phyloP scores from a whole-genome alignment of 2,329 filamentous ascomycete species.

The Fusarium brevicatenulatum region DNA sequence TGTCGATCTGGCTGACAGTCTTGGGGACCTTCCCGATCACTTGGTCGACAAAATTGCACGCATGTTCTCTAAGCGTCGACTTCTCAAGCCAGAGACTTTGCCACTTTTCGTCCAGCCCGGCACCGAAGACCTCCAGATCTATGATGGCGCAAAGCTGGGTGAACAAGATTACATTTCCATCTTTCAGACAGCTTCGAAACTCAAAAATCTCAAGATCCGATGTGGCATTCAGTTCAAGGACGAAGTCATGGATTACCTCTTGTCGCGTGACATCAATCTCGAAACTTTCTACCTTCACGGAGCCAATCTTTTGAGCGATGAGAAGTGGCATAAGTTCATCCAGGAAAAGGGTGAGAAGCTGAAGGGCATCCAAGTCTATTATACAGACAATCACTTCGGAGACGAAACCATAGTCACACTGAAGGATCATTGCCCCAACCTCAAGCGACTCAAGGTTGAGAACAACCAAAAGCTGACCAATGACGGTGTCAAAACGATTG shows the following conservation, averaged over 20 bases:
- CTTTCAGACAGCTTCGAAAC: conserved; percentile 76
- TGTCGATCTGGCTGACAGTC: conserved; percentile 68
- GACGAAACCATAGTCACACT: conserved; percentile 75
- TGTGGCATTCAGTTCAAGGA: conserved; percentile 96
- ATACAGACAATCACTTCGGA: conserved; percentile 83
- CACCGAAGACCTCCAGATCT: conserved; percentile 63
- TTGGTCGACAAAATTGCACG: conserved; percentile 69
- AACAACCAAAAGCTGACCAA: conserved; percentile 80
- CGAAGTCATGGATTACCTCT: conserved; percentile 80
- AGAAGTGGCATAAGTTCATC: conserved; percentile 78
- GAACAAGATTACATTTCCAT: conserved; percentile 83
- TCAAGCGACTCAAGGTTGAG: conserved; percentile 81
- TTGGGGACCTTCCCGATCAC: conserved; percentile 67
- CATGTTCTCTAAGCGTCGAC: conserved; percentile 68
- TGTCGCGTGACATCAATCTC: conserved; percentile 75
- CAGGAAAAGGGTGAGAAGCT: conserved; percentile 71
- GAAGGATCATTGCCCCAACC: conserved; percentile 69
- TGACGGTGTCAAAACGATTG: conserved; percentile 72
- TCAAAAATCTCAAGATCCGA: conserved; percentile 78
- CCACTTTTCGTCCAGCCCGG: conserved; percentile 66
- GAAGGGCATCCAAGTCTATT: conserved; percentile 79
- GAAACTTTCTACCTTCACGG: conserved; percentile 82
- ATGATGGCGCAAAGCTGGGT: conserved; percentile 71
- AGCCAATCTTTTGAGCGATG: conserved; percentile 82
- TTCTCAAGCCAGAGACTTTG: conserved; percentile 64